phyloP scores from a whole-genome alignment of 2,329 filamentous ascomycete species.

The Rhexocercosporidium sp. region DNA sequence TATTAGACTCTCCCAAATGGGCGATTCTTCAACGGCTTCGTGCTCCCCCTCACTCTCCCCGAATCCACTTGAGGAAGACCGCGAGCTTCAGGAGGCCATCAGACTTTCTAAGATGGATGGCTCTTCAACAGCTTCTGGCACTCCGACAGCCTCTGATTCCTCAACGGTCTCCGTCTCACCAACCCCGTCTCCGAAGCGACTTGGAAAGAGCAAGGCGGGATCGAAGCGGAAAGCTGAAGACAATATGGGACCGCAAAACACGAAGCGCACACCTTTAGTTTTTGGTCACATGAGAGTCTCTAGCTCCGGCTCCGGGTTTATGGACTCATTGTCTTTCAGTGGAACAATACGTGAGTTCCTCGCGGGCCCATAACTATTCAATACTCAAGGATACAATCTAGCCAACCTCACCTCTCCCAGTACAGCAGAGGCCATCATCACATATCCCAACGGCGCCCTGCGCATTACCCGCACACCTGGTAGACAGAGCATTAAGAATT shows the following conservation, averaged over 20 bases:
- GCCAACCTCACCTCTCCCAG: neutral
- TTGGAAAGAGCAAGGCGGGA: conserved; percentile 5
- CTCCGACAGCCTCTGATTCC: neutral
- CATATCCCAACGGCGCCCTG: conserved; percentile 20
- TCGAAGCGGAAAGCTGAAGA: conserved; percentile 25
- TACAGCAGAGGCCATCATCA: conserved; percentile 14
- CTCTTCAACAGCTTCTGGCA: neutral
- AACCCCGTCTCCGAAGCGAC: conserved; percentile 6
- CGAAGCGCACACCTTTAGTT: neutral
- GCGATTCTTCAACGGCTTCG: neutral
- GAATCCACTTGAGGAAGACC: conserved; percentile 13
- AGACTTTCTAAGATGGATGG: neutral
- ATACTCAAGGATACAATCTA: neutral
- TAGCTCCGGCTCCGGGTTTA: neutral
- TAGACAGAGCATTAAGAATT: conserved; percentile 21
- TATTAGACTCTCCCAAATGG: conserved; percentile 9
- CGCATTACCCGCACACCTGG: conserved; percentile 27
- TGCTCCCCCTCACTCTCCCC: neutral
- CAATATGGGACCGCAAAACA: neutral
- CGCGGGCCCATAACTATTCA: too few relatives aligned
- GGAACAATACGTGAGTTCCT: neutral
- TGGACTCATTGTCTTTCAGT: neutral
- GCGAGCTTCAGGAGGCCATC: conserved; percentile 2
- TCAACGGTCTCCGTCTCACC: neutral
- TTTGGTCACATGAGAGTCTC: neutral